These are phyloP conservation scores for Clonostachys rosea DNA, from an alignment of 2,329 filamentous ascomycete species.

Conservation along the genomic window DNA sequence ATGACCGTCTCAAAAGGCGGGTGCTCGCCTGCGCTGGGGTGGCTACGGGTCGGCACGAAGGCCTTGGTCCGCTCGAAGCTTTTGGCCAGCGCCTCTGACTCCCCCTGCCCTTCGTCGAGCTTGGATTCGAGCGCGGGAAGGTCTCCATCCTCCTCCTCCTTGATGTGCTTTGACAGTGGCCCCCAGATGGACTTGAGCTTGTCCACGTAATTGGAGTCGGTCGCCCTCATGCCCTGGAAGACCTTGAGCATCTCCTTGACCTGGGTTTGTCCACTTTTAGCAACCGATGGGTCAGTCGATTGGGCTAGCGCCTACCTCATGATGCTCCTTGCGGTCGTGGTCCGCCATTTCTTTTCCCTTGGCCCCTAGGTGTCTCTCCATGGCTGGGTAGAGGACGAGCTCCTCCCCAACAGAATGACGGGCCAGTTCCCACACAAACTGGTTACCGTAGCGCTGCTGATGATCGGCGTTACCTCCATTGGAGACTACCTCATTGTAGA, in stretches of 20 bases:
- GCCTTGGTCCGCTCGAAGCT: conserved; percentile 47
- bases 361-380: conserved; percentile 39
- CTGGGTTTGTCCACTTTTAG: conserved; percentile 17
- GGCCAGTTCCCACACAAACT: conserved; percentile 42
- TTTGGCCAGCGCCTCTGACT: conserved; percentile 26
- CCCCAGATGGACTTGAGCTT: conserved; percentile 37
- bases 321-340: conserved; percentile 41
- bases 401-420: conserved; percentile 43
- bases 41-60: conserved; percentile 46
- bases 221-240: conserved; percentile 38
- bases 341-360: conserved; percentile 37
- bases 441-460: conserved; percentile 34
- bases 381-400: conserved; percentile 46
- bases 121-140: conserved; percentile 39
- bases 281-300: not conserved
- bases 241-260: conserved; percentile 44
- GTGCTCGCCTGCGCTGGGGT: conserved; percentile 43
- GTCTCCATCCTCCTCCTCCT: conserved; percentile 44
- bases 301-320: conserved; percentile 21
- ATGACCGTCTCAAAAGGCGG: conserved; percentile 52
- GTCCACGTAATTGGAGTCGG: conserved; percentile 32
- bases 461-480: conserved; percentile 24
- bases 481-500: conserved; percentile 33
- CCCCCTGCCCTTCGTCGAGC: conserved; percentile 21
- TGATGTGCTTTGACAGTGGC: conserved; percentile 37